phyloP scores from a whole-genome alignment of 768 basidiomycete genomes.

The Mycena pura region DNA sequence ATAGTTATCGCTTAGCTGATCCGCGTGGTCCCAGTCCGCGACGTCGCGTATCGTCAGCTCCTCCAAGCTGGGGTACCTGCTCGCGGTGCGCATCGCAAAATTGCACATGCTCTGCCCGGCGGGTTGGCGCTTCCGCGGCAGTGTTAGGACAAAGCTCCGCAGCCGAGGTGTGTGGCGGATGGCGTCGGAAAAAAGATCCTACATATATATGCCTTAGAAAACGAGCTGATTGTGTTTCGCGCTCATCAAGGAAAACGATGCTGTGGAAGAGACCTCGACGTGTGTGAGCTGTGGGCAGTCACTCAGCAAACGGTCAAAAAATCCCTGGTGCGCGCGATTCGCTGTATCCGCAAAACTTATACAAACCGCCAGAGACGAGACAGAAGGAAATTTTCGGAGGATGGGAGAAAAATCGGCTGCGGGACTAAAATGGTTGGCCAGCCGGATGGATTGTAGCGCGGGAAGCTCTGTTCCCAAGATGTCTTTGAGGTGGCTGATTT shows the following conservation, averaged over 20 bases:
- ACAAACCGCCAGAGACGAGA: slow-evolving; percentile 22
- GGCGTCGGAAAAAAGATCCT: slow-evolving; percentile 24
- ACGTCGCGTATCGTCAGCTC: slow-evolving; percentile 26
- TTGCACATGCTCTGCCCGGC: slow-evolving; percentile 4
- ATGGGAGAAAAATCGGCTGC: slow-evolving; percentile 24
- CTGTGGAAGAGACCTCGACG: slow-evolving; percentile 25
- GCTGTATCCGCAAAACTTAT: slow-evolving; percentile 26
- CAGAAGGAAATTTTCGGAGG: slow-evolving; percentile 6
- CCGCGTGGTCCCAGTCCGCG: slow-evolving; percentile 25
- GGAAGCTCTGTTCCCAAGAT: slow-evolving; percentile 10
- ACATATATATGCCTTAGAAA: neutral
- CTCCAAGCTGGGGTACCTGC: slow-evolving; percentile 18
- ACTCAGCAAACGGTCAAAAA: slow-evolving; percentile 21
- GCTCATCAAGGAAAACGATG: slow-evolving; percentile 21
- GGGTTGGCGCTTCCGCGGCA: slow-evolving; percentile 17
- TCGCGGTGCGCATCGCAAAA: slow-evolving; percentile 22
- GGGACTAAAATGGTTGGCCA: slow-evolving; percentile 30
- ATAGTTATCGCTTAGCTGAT: slow-evolving; percentile 23
- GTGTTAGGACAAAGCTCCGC: slow-evolving; percentile 20
- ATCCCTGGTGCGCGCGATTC: neutral
- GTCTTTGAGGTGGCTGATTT: slow-evolving; percentile 26
- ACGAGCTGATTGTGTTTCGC: neutral
- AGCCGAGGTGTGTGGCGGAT: slow-evolving; percentile 19
- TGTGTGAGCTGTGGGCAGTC: slow-evolving; percentile 18
- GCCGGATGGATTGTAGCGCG: slow-evolving; percentile 4